Base-by-base conservation (phyloP, 805 yeast genomes). In the Cyberlindnera meyerae region DNA sequence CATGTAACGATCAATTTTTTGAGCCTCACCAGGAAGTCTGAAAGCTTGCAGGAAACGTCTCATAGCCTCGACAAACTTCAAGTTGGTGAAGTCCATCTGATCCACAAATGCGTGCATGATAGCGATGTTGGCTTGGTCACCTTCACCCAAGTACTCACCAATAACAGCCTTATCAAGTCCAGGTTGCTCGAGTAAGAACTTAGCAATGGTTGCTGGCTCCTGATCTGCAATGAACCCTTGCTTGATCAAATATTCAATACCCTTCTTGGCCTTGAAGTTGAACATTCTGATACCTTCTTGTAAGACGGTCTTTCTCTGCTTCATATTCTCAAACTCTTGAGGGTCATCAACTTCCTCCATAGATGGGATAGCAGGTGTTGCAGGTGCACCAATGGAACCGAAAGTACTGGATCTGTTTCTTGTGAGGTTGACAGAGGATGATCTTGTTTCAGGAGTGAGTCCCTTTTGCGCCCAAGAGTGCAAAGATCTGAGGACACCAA, bases 11-110 rank as follows among this genome's bases (percentile, higher is more conserved):
- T 93, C 98, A 56, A 93, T 90, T 55, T 93, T 90, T 63, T 93
- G 99, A 5, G 96, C 89, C 63, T 93, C 99, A 34, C 99, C 99
- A 3, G 99, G 98, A 42, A 93, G 71, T 58, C 98, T 72, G 64
- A 93, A 94, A 32, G 77, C 71, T 55, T 94, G 98, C 41, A 93
- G 69, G 53, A 87, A 87, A 12, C 64, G 67, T 48, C 98, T 74
- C 65, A 93, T 66, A 0, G 97, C 94, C 48, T 82, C 95, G 12
- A 89, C 88, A 55, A 93, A 88, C 1, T 77, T 66, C 47, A 71
- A 57, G 24, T 70, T 69, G 5, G 71, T 63, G 58, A 93, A 90
- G 38, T 88, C 85, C 79, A 93, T 80, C 45, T 71, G 64, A 54
- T 89, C 96, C 20, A 90, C 95, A 65, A 93, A 93, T 6, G 87